These are phyloP conservation scores for Epichloe scottii DNA, from an alignment of 2,329 filamentous ascomycete species.

Conservation along the genomic window DNA sequence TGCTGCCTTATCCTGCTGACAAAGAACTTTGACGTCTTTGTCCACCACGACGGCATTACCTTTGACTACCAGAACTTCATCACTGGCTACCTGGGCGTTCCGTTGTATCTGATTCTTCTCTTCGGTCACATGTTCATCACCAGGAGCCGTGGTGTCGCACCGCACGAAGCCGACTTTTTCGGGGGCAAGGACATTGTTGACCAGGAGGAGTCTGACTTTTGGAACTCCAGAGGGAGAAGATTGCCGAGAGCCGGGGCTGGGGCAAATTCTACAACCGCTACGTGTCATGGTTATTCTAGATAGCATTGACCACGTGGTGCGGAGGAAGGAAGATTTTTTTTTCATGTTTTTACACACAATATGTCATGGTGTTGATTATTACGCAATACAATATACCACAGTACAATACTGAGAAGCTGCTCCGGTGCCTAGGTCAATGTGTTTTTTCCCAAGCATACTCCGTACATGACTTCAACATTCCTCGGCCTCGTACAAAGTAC, in stretches of 20 bases:
- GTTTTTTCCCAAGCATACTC: no score
- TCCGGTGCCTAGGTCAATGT: no score
- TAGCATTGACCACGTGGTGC: background rate
- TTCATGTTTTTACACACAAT: background rate
- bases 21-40: conserved; percentile 72
- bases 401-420: no score
- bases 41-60: conserved; percentile 33
- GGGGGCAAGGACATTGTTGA: conserved; percentile 63
- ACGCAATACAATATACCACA: background rate
- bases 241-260: conserved; percentile 15
- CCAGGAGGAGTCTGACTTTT: conserved; percentile 59
- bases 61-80: conserved; percentile 69
- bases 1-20: conserved; percentile 64
- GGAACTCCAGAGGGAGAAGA: conserved; percentile 23
- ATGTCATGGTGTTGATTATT: background rate
- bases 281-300: conserved; percentile 25
- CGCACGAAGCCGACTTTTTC: conserved; percentile 55
- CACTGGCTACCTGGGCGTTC: conserved; percentile 66
- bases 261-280: conserved; percentile 26
- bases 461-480: no score
- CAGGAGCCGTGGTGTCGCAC: conserved; percentile 39
- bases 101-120: conserved; percentile 57
- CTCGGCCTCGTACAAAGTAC: no score
- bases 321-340: background rate
- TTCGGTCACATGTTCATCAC: conserved; percentile 52